Evolutionary conservation across 768 basidiomycete species (phyloP), one percentile per base, ranked within the genome.

Genomic region (Lactarius tabidus): DNA sequence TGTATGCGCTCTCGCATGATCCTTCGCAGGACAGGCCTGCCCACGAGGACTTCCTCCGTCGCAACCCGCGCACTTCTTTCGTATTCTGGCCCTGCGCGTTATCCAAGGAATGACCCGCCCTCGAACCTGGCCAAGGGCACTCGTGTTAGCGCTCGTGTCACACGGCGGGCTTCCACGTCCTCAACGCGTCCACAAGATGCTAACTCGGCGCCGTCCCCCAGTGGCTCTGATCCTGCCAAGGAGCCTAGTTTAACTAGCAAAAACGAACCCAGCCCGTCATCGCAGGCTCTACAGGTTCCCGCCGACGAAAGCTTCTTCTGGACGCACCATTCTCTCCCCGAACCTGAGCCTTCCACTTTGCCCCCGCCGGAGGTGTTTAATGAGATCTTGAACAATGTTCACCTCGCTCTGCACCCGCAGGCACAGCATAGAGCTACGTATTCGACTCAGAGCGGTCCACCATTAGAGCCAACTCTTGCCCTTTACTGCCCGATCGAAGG

Each of bases 401-500:
- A 87, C 64, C 85, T 94, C 65, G 83, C 88, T 5, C 78, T 94
- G 38, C 91, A 92, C 74, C 90, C 93, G 2, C 86, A 90, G 74
- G 88, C 87, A 6, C 92, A 94, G 72, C 85, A 91, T 67, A 82
- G 85, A 23, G 86, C 91, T 15, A 78, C 85, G 0, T 87, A 86
- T 75, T 65, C 84, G 17, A 77, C 87, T 12, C 74, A 79, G 3
- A 72, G 81, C 7, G 84, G 82, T 18, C 79, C 84, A 31, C 81
- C 83, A 0, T 71, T 84, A 35, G 93, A 95, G 72, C 93, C 93
- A 4, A 91, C 90, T 0, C 77, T 95, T n/a, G 90, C 86, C 0
- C 75, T 95, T 6, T 93, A 91, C 74, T 93, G 90, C 68, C 95
- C 95, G 7, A 88, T 93, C 64, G 88, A 90, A 74, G 95, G 95